Evolutionary conservation across 2,329 filamentous ascomycete species (phyloP), one percentile per base, ranked within the genome.

Genomic region (Pyrenochaeta sp.): DNA sequence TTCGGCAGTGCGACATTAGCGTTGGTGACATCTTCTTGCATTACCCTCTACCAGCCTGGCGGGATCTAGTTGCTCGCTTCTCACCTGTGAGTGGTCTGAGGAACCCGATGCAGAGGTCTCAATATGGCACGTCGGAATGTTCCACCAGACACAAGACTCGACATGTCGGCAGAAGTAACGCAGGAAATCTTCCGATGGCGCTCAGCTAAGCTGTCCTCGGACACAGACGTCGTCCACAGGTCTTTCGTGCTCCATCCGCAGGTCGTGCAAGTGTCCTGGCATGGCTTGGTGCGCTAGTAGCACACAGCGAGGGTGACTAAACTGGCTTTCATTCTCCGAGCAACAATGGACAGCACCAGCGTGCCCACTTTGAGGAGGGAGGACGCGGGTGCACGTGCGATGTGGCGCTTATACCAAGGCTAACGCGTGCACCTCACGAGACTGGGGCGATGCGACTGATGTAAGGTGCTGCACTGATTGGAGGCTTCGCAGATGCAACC

Each of bases 381-480:
- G 45, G 19, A 46, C 39, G 46, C 44, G 51, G 48, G 37, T 34
- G 56, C 52, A 55, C 52, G 49, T 50, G 50, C 46, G 40, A 27
- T 54, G 48, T 51, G 59, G 58, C 58, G 57, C 34, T 42, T 32
- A 22, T 34, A 19, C 50, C 45, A 42, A 46, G 6, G 25, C 50
- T 45, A 55, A 36, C 34, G 45, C 34, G 53, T 45, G 30, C 39
- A 36, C 24, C 36, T 53, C 44, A 49, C 40, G 34, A 27, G 42
- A 28, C 42, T 50, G 51, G 51, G 50, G 51, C 40, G 36, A 43
- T 27, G 50, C 32, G 19, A 54, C 12, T 22, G 22, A 45, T 52
- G 56, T 52, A 54, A 43, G 22, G 46, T 53, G 44, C 42, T 30
- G 37, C 44, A 36, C 27, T 64, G 54, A 65, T 67, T 66, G 62